Evolutionary conservation across 2,329 filamentous ascomycete genomes (phyloP), one percentile per base, ranked within the genome.

Genomic region (Allantophomopsis lycopodina): DNA sequence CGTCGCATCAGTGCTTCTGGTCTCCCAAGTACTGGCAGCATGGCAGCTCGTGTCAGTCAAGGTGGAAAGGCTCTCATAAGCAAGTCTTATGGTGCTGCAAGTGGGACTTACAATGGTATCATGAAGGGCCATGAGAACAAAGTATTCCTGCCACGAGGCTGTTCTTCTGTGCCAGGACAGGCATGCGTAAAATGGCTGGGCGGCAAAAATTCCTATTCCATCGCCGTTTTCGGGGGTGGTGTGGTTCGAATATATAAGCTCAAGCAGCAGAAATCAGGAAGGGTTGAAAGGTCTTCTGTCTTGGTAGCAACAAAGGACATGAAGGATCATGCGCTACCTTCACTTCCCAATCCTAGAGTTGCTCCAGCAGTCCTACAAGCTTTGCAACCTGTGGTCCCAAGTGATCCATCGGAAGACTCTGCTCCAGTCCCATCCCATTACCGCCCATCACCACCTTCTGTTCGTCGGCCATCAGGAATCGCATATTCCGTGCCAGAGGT

Each of bases 81-180:
- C 54, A 78, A 76, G 54, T 85, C 82, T 4, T 70, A 86, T 20
- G 79, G 77, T 32, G 81, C 54, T 32, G 54, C 79, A 54, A 82
- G 79, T n/a, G 80, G 78, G 41, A 76, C 69, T 34, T 76, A 82
- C 55, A 80, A 69, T 48, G 75, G 82, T 47, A 70, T 87, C 42
- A 76, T 82, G 36, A 81, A 86, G 49, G 82, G 75, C 0, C 78
- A 78, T 10, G 82, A 86, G 54, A 86, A 84, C 56, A 74, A 84
- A 45, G 71, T 87, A 33, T 73, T 80, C 35, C 63, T 86, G 21
- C 82, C 81, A 10, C 60, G 63, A 10, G 23, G 23, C 10, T 28
- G 23, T 28, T 69, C 71, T 36, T 56, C 65, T 18, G 61, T 66
- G 13, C 73, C 76, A 2, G 68, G 68, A 2, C 64, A 69, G 7